Evolutionary conservation across 495 filamentous ascomycete species (phyloP).

Genomic region (Trichocladium antarcticum): DNA sequence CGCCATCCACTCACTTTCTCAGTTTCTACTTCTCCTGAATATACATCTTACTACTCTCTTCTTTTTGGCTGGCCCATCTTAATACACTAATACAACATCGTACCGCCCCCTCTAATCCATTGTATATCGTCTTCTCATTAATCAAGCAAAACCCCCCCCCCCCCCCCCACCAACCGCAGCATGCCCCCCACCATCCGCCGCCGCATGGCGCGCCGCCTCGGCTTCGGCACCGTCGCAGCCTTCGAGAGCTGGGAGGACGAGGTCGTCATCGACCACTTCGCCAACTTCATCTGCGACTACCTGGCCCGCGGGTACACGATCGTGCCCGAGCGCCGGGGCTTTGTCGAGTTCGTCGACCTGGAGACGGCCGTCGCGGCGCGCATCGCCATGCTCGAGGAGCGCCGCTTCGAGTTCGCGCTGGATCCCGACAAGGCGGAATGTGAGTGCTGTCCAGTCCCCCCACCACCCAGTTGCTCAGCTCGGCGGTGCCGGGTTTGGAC

Average conservation of each 20-base stretch:
- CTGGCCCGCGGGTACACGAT: conserved; percentile 1
- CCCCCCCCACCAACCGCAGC: not conserved
- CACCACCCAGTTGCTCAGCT: too few species aligned
- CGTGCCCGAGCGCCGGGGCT: not conserved
- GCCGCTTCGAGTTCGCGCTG: not conserved
- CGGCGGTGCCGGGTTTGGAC: too few species aligned
- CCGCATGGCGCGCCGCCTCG: conserved; percentile 1
- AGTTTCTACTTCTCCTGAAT: not conserved
- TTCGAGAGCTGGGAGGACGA: conserved; percentile 6
- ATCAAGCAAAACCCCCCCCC: too few species aligned
- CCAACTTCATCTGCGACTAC: conserved; percentile 11
- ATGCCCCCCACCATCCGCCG: not conserved
- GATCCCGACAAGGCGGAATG: conserved; percentile 7
- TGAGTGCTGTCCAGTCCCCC: too few species aligned
- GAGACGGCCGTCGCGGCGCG: not conserved
- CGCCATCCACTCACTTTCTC: not conserved
- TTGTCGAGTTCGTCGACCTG: conserved; percentile 7
- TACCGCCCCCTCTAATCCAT: too few species aligned
- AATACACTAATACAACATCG: too few species aligned
- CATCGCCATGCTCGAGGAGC: not conserved
- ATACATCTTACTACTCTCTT: too few species aligned
- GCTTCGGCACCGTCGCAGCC: not conserved
- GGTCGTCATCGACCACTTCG: conserved; percentile 7
- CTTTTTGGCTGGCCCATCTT: too few species aligned
- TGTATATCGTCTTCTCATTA: too few species aligned